Conservation (phyloP, 176 grass and related monocot species). For the Dactylis glomerata region DNA sequence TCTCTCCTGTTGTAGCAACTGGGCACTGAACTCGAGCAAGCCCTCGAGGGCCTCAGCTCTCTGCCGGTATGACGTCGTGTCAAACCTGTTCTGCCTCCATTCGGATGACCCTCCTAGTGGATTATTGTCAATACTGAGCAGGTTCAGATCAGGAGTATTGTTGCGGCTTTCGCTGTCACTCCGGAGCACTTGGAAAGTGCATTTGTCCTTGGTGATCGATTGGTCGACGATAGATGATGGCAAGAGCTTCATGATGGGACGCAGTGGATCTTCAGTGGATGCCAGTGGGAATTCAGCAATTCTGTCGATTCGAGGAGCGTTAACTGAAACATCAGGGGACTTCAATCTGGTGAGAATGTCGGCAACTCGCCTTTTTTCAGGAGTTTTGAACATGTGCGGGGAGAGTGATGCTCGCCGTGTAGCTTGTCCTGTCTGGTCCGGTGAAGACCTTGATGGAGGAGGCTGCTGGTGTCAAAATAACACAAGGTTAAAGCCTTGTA, state of each 20-base stretch:
- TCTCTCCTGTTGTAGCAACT: conserved; percentile 79
- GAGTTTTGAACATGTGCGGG: conserved; percentile 27
- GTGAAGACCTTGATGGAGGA: conserved; percentile 20
- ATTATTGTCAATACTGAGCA: conserved; percentile 25
- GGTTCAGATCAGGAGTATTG: conserved; percentile 13
- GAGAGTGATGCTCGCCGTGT: conserved; percentile 56
- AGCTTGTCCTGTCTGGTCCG: conserved; percentile 18
- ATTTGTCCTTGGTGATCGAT: conserved; percentile 96
- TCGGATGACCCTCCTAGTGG: conserved; percentile 54
- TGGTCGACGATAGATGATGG: conserved; percentile 30
- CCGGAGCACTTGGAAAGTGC: conserved; percentile 72
- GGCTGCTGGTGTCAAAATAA: neutral
- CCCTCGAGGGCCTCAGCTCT: conserved; percentile 86
- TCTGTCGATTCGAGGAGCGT: conserved; percentile 79
- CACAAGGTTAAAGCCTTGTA: neutral
- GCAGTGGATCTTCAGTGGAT: conserved; percentile 46
- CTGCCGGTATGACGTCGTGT: conserved; percentile 75
- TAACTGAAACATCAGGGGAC: conserved; percentile 90
- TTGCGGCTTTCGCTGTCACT: conserved; percentile 28
- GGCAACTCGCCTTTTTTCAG: conserved; percentile 10
- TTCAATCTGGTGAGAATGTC: conserved; percentile 46
- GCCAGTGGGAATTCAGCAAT: conserved; percentile 76
- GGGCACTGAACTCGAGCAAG: conserved; percentile 94
- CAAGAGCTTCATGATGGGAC: conserved; percentile 23
- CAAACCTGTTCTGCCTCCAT: conserved; percentile 63